phyloP scores from a whole-genome alignment of 2,329 filamentous ascomycete genomes.

The Cercospora zeae-maydis region DNA sequence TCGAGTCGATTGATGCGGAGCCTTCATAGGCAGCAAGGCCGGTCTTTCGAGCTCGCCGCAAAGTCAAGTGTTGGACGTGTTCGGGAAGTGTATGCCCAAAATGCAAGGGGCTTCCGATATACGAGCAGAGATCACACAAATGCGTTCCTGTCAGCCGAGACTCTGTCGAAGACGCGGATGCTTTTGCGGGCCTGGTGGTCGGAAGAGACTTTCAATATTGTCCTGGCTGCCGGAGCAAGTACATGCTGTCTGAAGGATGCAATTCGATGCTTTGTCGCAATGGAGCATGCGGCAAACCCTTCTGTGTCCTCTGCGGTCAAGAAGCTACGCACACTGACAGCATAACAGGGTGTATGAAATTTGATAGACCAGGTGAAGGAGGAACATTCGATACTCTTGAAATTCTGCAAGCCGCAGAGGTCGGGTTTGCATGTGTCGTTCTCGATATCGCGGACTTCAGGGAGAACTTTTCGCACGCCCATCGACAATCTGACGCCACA shows the following conservation, averaged over 20 bases:
- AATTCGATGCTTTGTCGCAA: not conserved
- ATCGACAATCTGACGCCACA: not conserved
- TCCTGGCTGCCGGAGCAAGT: not conserved
- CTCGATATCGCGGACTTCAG: not conserved
- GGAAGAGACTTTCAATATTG: not conserved
- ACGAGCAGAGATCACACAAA: not conserved
- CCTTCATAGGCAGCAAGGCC: not conserved
- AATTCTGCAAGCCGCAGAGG: not conserved
- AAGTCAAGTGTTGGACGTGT: not conserved
- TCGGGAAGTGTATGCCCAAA: not conserved
- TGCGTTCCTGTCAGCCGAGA: not conserved
- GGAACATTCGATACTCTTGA: not conserved
- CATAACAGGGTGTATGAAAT: not conserved
- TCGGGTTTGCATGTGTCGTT: not conserved
- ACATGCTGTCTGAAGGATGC: not conserved
- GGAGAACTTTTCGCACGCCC: not conserved
- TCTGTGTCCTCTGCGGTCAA: slow-evolving; percentile 7
- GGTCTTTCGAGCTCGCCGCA: not conserved
- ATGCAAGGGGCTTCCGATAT: not conserved
- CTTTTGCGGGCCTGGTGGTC: not conserved
- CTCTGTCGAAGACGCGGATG: not conserved
- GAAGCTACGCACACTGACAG: not conserved
- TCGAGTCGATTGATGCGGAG: not conserved
- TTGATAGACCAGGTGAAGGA: not conserved
- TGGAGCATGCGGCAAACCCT: not conserved